Evolutionary conservation across 2,329 filamentous ascomycete species (phyloP).

Genomic region (Diaporthe sp.): DNA sequence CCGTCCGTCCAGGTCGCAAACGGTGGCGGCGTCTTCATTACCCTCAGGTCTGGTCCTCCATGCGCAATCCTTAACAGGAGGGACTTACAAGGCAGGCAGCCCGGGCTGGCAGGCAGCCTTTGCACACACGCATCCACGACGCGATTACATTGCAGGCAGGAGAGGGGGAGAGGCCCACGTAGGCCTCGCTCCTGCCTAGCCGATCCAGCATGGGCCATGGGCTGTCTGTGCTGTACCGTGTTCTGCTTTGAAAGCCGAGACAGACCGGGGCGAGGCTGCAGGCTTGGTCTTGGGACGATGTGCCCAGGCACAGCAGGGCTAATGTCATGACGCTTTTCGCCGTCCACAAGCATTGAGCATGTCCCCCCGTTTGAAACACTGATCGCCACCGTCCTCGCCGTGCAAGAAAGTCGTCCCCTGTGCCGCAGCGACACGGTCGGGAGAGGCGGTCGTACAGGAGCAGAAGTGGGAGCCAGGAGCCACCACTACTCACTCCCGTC

Average conservation of each 20-base stretch:
- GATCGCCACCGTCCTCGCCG: slow-evolving; percentile 4
- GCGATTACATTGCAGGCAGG: neutral
- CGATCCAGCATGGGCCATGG: neutral
- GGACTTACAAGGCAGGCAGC: neutral
- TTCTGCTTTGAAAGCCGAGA: neutral
- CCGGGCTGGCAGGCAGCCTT: neutral
- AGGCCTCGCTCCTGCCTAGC: slow-evolving; percentile 9
- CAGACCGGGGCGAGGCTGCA: slow-evolving; percentile 15
- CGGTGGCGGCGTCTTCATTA: slow-evolving; percentile 8
- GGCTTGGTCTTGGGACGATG: neutral
- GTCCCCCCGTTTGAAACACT: slow-evolving; percentile 11
- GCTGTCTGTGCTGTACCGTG: neutral
- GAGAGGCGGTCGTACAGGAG: neutral
- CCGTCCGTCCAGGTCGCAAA: neutral
- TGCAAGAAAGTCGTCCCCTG: slow-evolving; percentile 2
- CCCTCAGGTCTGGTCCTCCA: neutral
- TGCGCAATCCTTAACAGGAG: neutral
- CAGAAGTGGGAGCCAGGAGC: neutral
- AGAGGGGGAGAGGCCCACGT: slow-evolving; percentile 1
- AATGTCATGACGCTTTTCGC: neutral
- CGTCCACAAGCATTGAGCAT: slow-evolving; percentile 24
- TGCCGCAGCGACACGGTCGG: neutral
- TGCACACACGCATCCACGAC: neutral
- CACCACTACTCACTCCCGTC: neutral
- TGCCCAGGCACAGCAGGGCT: slow-evolving; percentile 2